phyloP scores from a whole-genome alignment of 1,284 basidiomycete genomes.

The Peniophora sp. region DNA sequence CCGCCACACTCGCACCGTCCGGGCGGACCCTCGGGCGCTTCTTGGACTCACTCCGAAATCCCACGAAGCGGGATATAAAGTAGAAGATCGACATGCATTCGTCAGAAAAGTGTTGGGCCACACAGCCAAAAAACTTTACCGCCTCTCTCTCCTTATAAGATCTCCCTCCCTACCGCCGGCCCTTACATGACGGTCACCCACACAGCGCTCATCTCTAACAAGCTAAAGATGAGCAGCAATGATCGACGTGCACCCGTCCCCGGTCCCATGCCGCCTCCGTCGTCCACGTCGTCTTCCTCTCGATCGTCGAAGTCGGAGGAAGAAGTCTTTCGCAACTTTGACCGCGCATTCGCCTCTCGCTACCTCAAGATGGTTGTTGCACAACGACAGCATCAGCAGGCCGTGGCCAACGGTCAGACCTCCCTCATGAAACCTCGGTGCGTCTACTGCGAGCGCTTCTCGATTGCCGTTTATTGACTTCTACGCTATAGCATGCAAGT shows the following conservation, averaged over 20 bases:
- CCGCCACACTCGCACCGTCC: too few relatives aligned
- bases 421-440: constrained; percentile 24
- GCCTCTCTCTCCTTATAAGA: neutral
- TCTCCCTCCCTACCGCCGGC: neutral
- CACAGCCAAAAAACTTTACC: neutral
- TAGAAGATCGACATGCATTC: too few relatives aligned
- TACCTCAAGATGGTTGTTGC: constrained; percentile 12
- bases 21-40: too few relatives aligned
- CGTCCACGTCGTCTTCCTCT: neutral
- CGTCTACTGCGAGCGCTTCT: neutral
- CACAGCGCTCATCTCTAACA: neutral
- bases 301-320: neutral
- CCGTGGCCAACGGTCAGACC: constrained; percentile 4
- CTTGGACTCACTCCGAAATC: too few relatives aligned
- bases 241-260: neutral
- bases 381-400: constrained; percentile 7
- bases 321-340: constrained; percentile 7
- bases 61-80: too few relatives aligned
- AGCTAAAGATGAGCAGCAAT: neutral
- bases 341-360: constrained; percentile 11
- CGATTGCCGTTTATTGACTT: neutral
- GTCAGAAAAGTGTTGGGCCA: too few relatives aligned
- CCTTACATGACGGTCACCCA: neutral
- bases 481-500: constrained; percentile 43
- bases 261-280: neutral